Conservation (phyloP, 495 filamentous ascomycete species). For the Penicillium simplicissimum region DNA sequence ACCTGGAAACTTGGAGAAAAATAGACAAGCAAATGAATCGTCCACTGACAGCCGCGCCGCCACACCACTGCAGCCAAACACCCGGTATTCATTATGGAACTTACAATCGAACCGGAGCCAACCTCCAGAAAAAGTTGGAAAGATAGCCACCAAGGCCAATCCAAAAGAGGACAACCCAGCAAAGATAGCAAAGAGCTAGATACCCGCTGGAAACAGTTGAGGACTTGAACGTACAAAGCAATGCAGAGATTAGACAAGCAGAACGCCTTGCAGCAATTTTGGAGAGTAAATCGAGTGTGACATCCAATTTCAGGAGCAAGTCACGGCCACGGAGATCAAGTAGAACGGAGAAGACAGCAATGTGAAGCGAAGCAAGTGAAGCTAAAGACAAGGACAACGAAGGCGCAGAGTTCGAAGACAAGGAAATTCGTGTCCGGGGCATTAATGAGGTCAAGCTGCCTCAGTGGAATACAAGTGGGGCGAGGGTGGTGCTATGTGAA, state of each 20-base stretch:
- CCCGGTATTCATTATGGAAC: neutral
- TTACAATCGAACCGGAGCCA: neutral
- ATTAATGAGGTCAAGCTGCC: constrained; percentile 27
- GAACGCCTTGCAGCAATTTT: constrained; percentile 29
- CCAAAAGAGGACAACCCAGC: neutral
- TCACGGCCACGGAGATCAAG: neutral
- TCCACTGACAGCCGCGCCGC: too few species aligned
- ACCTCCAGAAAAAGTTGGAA: neutral
- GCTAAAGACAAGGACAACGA: constrained; percentile 3
- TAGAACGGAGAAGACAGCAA: neutral
- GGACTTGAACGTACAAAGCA: neutral
- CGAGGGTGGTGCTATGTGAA: neutral
- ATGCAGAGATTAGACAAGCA: neutral
- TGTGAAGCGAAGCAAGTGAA: neutral
- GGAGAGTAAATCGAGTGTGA: neutral
- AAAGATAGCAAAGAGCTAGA: neutral
- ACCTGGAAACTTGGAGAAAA: neutral
- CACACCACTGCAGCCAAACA: neutral
- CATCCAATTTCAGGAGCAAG: neutral
- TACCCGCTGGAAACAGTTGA: neutral
- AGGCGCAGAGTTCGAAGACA: constrained; percentile 15
- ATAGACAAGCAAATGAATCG: neutral
- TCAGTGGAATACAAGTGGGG: constrained; percentile 16
- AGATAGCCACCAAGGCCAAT: neutral
- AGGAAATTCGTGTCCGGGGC: constrained; percentile 42